Evolutionary conservation across 371 early-diverging fungal genomes (phyloP).

Genomic region (Massospora cicadina): DNA sequence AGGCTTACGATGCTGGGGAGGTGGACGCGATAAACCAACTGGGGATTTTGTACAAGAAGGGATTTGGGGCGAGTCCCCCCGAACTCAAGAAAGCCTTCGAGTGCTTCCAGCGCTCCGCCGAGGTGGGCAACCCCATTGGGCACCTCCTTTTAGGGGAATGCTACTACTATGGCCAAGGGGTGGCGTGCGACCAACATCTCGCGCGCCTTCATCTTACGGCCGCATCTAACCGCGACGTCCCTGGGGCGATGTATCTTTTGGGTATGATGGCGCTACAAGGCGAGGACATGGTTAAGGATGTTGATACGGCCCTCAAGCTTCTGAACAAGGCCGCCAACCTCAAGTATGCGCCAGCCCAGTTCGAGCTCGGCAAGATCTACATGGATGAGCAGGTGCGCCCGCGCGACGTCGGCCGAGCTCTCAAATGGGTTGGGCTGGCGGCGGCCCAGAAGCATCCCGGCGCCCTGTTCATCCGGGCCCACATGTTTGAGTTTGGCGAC

Average conservation of each 20-base stretch:
- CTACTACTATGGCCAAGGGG: conserved; percentile 12
- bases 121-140: conserved; percentile 53
- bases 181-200: conserved; percentile 24
- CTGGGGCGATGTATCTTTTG: conserved; percentile 63
- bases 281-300: conserved; percentile 25
- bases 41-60: conserved; percentile 27
- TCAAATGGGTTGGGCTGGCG: conserved; percentile 40
- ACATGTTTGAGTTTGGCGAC: conserved; percentile 72
- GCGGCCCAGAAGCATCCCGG: conserved; percentile 51
- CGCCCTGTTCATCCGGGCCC: conserved; percentile 72
- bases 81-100: conserved; percentile 40
- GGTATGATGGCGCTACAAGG: conserved; percentile 42
- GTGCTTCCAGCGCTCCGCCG: conserved; percentile 42
- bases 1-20: neutral
- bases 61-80: conserved; percentile 34
- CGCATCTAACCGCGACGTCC: conserved; percentile 33
- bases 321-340: conserved; percentile 28
- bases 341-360: conserved; percentile 43
- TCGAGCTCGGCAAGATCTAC: conserved; percentile 66
- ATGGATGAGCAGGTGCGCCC: conserved; percentile 47
- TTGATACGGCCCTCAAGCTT: neutral
- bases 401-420: conserved; percentile 40
- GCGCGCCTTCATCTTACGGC: conserved; percentile 22
- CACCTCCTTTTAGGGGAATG: conserved; percentile 15
- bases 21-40: neutral